Evolutionary conservation across 2,329 filamentous ascomycete genomes (phyloP).

Genomic region (Botrytis elliptica): DNA sequence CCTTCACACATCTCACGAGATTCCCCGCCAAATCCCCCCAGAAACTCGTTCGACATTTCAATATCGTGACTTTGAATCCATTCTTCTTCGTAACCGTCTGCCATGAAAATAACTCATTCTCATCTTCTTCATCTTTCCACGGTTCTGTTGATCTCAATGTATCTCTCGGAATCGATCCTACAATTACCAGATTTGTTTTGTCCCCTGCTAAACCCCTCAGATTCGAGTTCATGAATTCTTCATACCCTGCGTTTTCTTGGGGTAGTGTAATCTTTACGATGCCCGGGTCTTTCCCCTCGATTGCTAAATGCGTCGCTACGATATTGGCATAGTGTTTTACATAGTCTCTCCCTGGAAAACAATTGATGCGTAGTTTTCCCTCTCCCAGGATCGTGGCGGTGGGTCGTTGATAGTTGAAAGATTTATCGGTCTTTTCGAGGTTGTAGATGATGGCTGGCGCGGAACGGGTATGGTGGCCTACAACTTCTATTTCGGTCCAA

Average conservation of each 20-base stretch:
- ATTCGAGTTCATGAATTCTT: background rate
- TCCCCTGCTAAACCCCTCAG: background rate
- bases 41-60: constrained; percentile 1
- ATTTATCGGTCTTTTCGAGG: background rate
- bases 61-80: background rate
- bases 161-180: background rate
- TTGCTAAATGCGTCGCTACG: background rate
- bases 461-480: background rate
- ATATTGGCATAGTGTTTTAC: constrained; percentile 1
- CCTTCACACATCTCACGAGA: background rate
- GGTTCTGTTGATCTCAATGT: background rate
- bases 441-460: background rate
- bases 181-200: background rate
- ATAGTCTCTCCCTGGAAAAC: constrained; percentile 1
- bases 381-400: background rate
- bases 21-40: background rate
- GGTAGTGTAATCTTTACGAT: background rate
- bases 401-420: constrained; percentile 1
- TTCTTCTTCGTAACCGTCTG: background rate
- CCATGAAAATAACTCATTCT: background rate
- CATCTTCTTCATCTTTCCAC: background rate
- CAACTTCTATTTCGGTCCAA: background rate
- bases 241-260: background rate
- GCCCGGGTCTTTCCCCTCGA: background rate
- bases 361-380: background rate